These are phyloP conservation scores for Ephemerocybe angulata DNA, from an alignment of 768 basidiomycete species.

Conservation along the genomic window DNA sequence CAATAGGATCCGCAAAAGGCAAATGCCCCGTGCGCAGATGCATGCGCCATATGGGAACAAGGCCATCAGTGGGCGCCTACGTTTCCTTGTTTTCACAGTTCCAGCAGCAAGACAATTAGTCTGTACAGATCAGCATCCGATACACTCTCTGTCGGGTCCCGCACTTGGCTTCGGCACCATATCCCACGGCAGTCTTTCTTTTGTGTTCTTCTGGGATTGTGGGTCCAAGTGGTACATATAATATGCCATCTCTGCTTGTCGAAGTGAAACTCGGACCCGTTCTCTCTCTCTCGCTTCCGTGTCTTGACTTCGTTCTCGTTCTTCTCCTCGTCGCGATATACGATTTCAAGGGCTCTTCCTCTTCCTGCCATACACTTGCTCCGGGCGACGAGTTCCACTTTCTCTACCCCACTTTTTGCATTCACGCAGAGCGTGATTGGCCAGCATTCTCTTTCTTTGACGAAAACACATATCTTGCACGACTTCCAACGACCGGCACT, in stretches of 20 bases:
- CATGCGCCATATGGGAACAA: slow-evolving; percentile 1
- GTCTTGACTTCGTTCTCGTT: slow-evolving; percentile 10
- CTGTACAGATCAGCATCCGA: background rate
- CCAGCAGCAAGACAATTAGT: background rate
- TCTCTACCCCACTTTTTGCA: too few relatives aligned
- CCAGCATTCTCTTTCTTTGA: background rate
- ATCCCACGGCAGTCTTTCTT: slow-evolving; percentile 19
- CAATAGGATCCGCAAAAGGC: slow-evolving; percentile 14
- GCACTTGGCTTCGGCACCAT: background rate
- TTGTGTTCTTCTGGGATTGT: slow-evolving; percentile 21
- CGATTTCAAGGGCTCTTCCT: too few relatives aligned
- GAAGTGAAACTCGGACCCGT: background rate
- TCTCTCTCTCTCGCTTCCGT: slow-evolving; percentile 11
- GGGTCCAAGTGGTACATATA: slow-evolving; percentile 28
- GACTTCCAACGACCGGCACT: background rate
- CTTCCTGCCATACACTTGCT: background rate
- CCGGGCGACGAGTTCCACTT: too few relatives aligned
- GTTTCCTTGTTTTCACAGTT: background rate
- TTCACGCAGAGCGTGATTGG: slow-evolving; percentile 36
- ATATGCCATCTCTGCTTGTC: slow-evolving; percentile 13
- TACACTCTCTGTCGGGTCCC: background rate
- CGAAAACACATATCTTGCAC: background rate
- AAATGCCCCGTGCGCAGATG: background rate
- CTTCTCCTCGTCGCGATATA: too few relatives aligned
- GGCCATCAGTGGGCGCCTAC: slow-evolving; percentile 12